Percentiles rank a stretch among this genome's conserved stretches.
Conservation (phyloP, 495 filamentous ascomycete species). For the Annulohypoxylon stygium region DNA sequence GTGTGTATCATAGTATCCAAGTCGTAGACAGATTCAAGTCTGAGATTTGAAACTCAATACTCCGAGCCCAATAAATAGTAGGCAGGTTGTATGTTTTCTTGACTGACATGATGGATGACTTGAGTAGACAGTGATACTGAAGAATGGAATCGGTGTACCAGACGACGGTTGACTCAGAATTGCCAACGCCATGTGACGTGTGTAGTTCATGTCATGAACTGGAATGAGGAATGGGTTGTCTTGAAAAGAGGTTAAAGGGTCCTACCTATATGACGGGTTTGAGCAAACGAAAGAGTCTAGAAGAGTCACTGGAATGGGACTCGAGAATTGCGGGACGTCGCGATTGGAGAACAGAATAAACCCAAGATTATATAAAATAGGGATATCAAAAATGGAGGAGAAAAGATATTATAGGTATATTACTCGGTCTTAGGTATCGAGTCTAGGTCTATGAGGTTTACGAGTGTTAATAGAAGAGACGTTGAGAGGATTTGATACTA, state of each 20-base stretch:
- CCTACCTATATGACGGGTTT: slow-evolving; percentile 44
- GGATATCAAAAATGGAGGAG: neutral
- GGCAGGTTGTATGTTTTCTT: slow-evolving; percentile 17
- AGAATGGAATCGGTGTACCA: slow-evolving; percentile 48
- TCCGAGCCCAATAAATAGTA: slow-evolving; percentile 12
- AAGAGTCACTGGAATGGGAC: slow-evolving; percentile 48
- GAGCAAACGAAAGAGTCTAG: slow-evolving; percentile 39
- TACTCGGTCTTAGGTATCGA: slow-evolving; percentile 1
- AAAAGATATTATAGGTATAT: neutral
- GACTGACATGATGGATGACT: slow-evolving; percentile 28
- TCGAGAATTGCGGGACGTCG: slow-evolving; percentile 21
- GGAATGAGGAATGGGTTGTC: slow-evolving; percentile 49
- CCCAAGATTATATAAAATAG: slow-evolving; percentile 13
- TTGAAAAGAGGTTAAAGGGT: slow-evolving; percentile 33
- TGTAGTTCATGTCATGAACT: slow-evolving; percentile 24
- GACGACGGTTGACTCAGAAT: slow-evolving; percentile 41
- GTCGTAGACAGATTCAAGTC: slow-evolving; percentile 7
- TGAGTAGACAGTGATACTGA: slow-evolving; percentile 27
- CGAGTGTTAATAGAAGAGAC: slow-evolving; percentile 10
- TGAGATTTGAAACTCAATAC: neutral
- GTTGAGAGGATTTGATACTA: neutral
- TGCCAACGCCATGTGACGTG: slow-evolving; percentile 24
- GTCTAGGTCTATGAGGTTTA: slow-evolving; percentile 20
- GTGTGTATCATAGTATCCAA: slow-evolving; percentile 14
- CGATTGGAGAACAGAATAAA: neutral